Evolutionary conservation across 1,284 basidiomycete species (phyloP), one percentile per base, ranked within the genome.

Genomic region (Cryptococcus neoformans): DNA sequence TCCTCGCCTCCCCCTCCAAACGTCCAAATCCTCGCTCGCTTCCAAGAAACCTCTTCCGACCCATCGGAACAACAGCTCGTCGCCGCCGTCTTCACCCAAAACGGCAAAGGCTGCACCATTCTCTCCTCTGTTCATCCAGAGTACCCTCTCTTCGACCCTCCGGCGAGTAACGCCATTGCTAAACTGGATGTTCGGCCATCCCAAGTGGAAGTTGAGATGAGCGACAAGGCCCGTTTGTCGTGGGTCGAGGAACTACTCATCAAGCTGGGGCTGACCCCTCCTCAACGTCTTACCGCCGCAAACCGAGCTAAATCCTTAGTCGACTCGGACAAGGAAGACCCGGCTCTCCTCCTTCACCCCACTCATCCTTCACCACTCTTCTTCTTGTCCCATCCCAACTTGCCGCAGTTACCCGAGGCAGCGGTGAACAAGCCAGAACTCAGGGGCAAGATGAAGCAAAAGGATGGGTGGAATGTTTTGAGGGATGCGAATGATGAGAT

Each of bases 401-500:
- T 72, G 12, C 66, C 72, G 0, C 51, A 67, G 47, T 58, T 69
- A 3, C 62, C 65, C 0, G 34, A 51, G 0, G 44, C 47, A 1
- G 39, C 59, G 1, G 63, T 71, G 12, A 53, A 57, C 0, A 54
- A 59, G 6, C 44, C 63, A 12, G 59, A 57, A 6, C 54, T 72
- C 10, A 51, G 57, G 52, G 57, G 49, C 17, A 72, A 70, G 57
- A 52, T 72, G 57, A 53, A 44, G n/a, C 37, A 55, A 12, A 60
- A 49, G 2, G 60, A 72, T 16, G 72, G 65, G 11, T 79, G 21
- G 57, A 44, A 54, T 38, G 50, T 63, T 14, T 76, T 87, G 56
- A 75, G 82, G 59, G 88, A 89, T 64, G 75, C 77, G 2, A 83
- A 84, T 60, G 90, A 95, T 71, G 84, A 82, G 7, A 86, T 95